A percentile compares a stretch with the other conserved stretches of the same genome.
phyloP scores from a whole-genome alignment of 2,329 filamentous ascomycete genomes.

The Dothistroma septosporum region DNA sequence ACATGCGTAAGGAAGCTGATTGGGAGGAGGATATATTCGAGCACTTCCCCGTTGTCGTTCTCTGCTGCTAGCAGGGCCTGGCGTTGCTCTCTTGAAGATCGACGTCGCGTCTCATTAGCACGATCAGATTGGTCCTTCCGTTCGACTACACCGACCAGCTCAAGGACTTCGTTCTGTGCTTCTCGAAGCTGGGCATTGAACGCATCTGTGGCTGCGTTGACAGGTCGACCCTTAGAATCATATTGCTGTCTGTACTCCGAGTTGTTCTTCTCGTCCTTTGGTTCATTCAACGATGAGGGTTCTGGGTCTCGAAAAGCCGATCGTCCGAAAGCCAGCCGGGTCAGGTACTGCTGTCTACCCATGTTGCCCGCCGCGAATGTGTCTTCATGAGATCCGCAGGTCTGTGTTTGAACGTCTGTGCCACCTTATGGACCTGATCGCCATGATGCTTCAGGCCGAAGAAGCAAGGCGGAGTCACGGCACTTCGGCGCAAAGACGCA shows the following conservation, averaged over 20 bases:
- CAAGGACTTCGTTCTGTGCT: constrained; percentile 47
- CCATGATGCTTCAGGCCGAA: neutral
- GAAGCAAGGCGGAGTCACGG: neutral
- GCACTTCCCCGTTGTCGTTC: constrained; percentile 24
- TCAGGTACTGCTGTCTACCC: constrained; percentile 32
- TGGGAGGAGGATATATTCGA: constrained; percentile 16
- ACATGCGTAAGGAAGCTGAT: constrained; percentile 18
- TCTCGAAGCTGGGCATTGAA: constrained; percentile 40
- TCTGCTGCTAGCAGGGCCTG: constrained; percentile 20
- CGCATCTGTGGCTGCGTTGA: constrained; percentile 40
- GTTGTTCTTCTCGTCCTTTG: neutral
- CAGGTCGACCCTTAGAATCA: constrained; percentile 43
- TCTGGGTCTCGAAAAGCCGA: constrained; percentile 38
- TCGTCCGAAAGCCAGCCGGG: constrained; percentile 34
- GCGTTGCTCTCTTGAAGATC: constrained; percentile 14
- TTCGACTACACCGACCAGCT: constrained; percentile 47
- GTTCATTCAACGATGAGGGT: neutral
- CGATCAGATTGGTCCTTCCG: constrained; percentile 28
- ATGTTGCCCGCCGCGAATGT: constrained; percentile 16
- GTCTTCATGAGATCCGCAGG: neutral
- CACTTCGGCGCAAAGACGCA: no score
- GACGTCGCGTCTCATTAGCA: constrained; percentile 8
- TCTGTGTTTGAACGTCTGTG: neutral
- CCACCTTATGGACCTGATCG: neutral
- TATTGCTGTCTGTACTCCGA: constrained; percentile 38